Evolutionary conservation across 768 basidiomycete genomes (phyloP), one percentile per base, ranked within the genome.

Genomic region (Rhodosporidiobolus sp.): DNA sequence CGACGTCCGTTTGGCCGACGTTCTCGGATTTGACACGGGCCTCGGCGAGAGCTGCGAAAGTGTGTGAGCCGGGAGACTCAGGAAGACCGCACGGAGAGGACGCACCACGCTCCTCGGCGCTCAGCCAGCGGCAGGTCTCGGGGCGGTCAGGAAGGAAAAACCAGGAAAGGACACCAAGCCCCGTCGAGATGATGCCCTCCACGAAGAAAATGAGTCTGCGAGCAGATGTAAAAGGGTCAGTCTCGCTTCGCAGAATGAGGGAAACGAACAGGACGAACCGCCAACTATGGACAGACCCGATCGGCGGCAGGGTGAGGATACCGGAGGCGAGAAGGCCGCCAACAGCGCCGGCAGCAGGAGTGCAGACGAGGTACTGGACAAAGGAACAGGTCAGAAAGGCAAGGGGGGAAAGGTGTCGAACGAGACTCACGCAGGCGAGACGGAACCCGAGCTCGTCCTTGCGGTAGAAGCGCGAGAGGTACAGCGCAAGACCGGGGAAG

Each of bases 321-420:
- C 75, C 79, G 0, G 69, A 72, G 1, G 79, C 79, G 26, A 79
- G 67, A 4, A 79, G 65, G 16, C 78, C 77, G 20, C 77, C 76
- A 48, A 77, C 63, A 0, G 76, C 77, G 1, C 77, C 77, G 1
- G 77, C 74, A 4, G 72, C 61, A 0, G 77, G 79, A 0, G 79
- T 73, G 45, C 70, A 67, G 34, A 79, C 77, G 57, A 78, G 59
- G 65, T 77, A 76, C n/a, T 74, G 58, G 10, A 7, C 6, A 16
- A 28, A 26, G 6, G 49, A 50, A 10, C 5, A 50, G 9, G 10
- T 30, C 28, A 32, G 28, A 43, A n/a, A n/a, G 3, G 8, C 22
- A 22, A 35, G 20, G n/a, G 17, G 32, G 22, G 8, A 35, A 4
- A 35, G 12, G 26, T 8, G 28, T 30, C 30, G 55, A 14, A 35